These are phyloP conservation scores for Ceratorhiza oryzae-sativae DNA, from an alignment of 1,284 basidiomycete species.

Conservation along the genomic window DNA sequence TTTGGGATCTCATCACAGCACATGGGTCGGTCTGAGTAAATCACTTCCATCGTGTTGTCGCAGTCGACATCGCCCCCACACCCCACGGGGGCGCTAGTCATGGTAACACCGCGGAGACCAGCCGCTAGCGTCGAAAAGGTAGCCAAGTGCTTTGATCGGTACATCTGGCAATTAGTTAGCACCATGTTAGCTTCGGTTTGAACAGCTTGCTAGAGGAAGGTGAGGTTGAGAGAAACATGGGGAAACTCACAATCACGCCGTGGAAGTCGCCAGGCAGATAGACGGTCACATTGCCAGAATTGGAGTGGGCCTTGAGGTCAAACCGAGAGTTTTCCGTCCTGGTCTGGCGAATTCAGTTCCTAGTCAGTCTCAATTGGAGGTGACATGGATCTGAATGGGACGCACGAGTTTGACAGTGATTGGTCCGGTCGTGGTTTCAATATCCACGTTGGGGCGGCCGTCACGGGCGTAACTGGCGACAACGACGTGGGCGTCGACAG, in stretches of 20 bases:
- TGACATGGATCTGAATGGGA: not conserved
- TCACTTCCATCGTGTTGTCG: constrained; percentile 34
- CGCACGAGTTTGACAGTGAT: constrained; percentile 28
- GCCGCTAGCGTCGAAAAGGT: constrained; percentile 27
- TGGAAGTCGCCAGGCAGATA: constrained; percentile 34
- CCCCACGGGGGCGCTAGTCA: constrained; percentile 33
- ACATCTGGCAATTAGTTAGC: constrained; percentile 3
- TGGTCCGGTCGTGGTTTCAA: constrained; percentile 10
- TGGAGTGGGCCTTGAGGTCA: constrained; percentile 27
- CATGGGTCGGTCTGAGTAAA: constrained; percentile 29
- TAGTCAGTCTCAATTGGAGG: not conserved
- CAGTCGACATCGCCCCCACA: constrained; percentile 35
- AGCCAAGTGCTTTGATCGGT: constrained; percentile 29
- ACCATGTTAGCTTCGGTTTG: not conserved
- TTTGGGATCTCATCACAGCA: constrained; percentile 35
- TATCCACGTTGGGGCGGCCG: constrained; percentile 21
- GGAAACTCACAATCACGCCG: constrained; percentile 24
- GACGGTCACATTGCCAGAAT: constrained; percentile 25
- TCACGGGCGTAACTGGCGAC: constrained; percentile 24
- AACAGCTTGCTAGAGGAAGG: not conserved
- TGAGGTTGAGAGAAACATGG: not conserved
- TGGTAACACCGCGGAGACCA: constrained; percentile 18
- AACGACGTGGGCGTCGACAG: constrained; percentile 28
- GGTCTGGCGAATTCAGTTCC: constrained; percentile 17
- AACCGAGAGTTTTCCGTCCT: constrained; percentile 33